Conservation (phyloP, 352 stramenopile species). For the Pythium biforme region DNA sequence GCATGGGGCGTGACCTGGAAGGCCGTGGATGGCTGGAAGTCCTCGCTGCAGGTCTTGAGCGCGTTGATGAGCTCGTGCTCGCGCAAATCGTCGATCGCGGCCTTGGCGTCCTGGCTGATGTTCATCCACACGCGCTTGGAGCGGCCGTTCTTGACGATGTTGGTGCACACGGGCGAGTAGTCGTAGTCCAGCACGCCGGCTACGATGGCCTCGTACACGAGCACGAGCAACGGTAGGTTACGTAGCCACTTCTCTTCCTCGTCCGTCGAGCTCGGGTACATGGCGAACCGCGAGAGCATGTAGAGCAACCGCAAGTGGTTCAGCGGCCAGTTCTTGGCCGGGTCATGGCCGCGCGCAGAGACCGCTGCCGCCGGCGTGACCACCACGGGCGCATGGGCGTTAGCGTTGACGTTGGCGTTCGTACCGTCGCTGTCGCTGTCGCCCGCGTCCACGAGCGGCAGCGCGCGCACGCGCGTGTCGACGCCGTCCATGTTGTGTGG, state of each 20-base stretch:
- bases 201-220: constrained; percentile 97
- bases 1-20: constrained; percentile 84
- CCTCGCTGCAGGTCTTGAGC: constrained; percentile 92
- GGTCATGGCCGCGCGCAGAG: constrained; percentile 7
- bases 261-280: constrained; percentile 81
- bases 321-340: constrained; percentile 38
- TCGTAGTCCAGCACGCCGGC: constrained; percentile 94
- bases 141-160: constrained; percentile 92
- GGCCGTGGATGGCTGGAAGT: constrained; percentile 95
- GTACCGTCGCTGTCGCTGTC: background rate
- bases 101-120: constrained; percentile 94
- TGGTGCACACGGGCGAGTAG: constrained; percentile 93
- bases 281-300: constrained; percentile 95
- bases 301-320: constrained; percentile 97
- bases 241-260: constrained; percentile 95
- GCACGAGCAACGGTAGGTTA: constrained; percentile 93
- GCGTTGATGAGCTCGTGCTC: constrained; percentile 95
- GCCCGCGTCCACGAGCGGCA: background rate
- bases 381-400: background rate
- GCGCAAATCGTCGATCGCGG: constrained; percentile 94
- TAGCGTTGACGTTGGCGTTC: too few species aligned
- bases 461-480: constrained; percentile 11
- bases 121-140: constrained; percentile 91
- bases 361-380: background rate
- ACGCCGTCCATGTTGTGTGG: background rate